These are phyloP conservation scores for Rhodotorula toruloides DNA, from an alignment of 768 basidiomycete genomes.

Conservation along the genomic window DNA sequence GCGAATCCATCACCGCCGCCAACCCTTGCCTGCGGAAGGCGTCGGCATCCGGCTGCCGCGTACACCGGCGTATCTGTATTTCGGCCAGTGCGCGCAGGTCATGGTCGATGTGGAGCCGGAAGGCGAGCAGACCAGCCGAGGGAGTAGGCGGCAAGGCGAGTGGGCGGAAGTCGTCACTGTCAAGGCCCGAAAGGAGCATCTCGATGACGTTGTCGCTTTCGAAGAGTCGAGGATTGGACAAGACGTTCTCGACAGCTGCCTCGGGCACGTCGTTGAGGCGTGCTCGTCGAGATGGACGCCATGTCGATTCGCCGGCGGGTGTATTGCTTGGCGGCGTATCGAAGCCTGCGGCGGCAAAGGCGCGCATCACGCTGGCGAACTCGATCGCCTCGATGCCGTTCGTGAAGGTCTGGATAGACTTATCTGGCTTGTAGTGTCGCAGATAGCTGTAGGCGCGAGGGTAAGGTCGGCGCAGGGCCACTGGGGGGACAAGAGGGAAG, in stretches of 20 bases:
- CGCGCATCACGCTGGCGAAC: conserved; percentile 50
- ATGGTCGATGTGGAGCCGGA: conserved; percentile 53
- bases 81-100: conserved; percentile 56
- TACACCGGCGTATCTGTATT: conserved; percentile 61
- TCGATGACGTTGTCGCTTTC: conserved; percentile 53
- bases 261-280: conserved; percentile 46
- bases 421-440: conserved; percentile 32
- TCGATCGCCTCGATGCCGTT: conserved; percentile 61
- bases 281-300: conserved; percentile 49
- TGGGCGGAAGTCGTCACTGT: conserved; percentile 48
- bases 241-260: conserved; percentile 57
- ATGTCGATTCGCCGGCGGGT: conserved; percentile 4
- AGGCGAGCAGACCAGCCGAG: conserved; percentile 55
- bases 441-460: not conserved
- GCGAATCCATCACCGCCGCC: conserved; percentile 48
- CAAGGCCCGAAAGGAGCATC: conserved; percentile 18
- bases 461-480: no score
- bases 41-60: conserved; percentile 50
- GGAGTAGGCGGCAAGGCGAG: conserved; percentile 47
- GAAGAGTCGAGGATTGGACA: conserved; percentile 61
- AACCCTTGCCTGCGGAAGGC: conserved; percentile 55
- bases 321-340: conserved; percentile 44
- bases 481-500: not conserved
- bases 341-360: conserved; percentile 24
- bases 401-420: conserved; percentile 54